phyloP scores from a whole-genome alignment of 1,139 yeast species.

The Yamadazyma conglobata region DNA sequence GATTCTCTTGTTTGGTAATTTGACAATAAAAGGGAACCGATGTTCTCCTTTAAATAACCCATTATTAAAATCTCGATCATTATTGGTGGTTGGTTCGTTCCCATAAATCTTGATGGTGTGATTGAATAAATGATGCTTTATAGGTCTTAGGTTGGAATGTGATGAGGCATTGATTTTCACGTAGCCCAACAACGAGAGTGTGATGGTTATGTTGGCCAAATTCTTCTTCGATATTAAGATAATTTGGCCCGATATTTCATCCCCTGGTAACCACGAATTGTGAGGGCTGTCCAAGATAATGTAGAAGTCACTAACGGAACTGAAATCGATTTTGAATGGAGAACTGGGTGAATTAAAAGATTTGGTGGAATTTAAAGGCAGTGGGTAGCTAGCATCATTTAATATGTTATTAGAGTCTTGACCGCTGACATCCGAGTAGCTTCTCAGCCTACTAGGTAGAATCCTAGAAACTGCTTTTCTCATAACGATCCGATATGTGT shows the following conservation, averaged over 20 bases:
- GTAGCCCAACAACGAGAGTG: slow-evolving; percentile 52
- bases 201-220: slow-evolving; percentile 50
- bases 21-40: slow-evolving; percentile 79
- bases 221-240: slow-evolving; percentile 55
- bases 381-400: neutral
- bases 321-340: slow-evolving; percentile 37
- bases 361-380: neutral
- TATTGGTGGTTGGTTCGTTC: slow-evolving; percentile 22
- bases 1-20: slow-evolving; percentile 66
- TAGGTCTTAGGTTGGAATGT: slow-evolving; percentile 49
- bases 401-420: neutral
- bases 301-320: slow-evolving; percentile 59
- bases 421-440: slow-evolving; percentile 4
- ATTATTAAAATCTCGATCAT: slow-evolving; percentile 23
- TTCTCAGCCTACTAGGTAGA: slow-evolving; percentile 26
- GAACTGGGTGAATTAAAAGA: slow-evolving; percentile 2
- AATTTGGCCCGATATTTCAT: slow-evolving; percentile 62
- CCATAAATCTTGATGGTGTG: slow-evolving; percentile 72
- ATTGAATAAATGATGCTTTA: slow-evolving; percentile 54
- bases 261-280: slow-evolving; percentile 64
- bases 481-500: no score
- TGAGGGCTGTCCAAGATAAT: slow-evolving; percentile 72
- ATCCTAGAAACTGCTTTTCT: slow-evolving; percentile 45
- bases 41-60: slow-evolving; percentile 80
- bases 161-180: slow-evolving; percentile 54